phyloP scores from a whole-genome alignment of 2,329 filamentous ascomycete genomes.

The Cadophora gregata region DNA sequence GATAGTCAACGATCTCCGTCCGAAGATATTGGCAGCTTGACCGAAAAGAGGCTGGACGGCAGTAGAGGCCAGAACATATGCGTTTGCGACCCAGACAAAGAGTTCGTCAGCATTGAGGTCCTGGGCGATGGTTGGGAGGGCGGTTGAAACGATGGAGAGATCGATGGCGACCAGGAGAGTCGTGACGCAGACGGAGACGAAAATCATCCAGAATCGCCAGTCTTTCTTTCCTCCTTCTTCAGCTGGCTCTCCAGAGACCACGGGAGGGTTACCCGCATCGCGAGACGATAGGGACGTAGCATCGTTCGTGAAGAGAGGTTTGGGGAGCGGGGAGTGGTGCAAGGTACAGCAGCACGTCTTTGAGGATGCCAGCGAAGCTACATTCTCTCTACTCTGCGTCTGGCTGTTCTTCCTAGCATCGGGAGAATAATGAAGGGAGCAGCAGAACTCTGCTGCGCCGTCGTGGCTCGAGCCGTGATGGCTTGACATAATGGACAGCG shows the following conservation, averaged over 20 bases:
- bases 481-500: conserved; percentile 2
- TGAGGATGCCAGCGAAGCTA: conserved; percentile 16
- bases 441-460: conserved; percentile 19
- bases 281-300: conserved; percentile 12
- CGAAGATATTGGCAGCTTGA: conserved; percentile 26
- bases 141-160: conserved; percentile 62
- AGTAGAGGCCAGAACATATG: conserved; percentile 65
- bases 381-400: conserved; percentile 16
- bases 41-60: conserved; percentile 23
- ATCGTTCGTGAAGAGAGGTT: conserved; percentile 22
- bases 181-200: conserved; percentile 32
- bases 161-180: conserved; percentile 37
- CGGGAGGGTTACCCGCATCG: neutral
- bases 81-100: conserved; percentile 77
- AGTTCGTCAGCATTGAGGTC: conserved; percentile 51
- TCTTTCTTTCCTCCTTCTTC: conserved; percentile 23
- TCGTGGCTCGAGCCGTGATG: conserved; percentile 12
- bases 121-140: conserved; percentile 61
- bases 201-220: conserved; percentile 34
- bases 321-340: conserved; percentile 23
- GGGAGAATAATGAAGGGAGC: conserved; percentile 23
- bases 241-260: neutral
- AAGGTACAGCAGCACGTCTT: conserved; percentile 25
- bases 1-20: conserved; percentile 24
- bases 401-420: neutral